phyloP scores from a whole-genome alignment of 2,329 filamentous ascomycete species.

The Pseudocercospora crystallina region DNA sequence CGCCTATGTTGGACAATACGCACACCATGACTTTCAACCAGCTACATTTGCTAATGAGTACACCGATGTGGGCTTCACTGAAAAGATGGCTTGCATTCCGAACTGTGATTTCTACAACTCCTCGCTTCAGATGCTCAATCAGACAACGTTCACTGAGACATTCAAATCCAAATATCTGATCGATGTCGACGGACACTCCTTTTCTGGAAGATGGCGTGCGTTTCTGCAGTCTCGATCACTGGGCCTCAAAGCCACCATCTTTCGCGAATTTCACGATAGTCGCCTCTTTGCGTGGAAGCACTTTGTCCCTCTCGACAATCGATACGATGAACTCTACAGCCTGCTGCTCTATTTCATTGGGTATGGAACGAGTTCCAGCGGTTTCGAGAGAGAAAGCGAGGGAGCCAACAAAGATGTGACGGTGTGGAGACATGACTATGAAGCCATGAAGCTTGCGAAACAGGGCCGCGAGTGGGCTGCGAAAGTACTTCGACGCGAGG shows the following conservation, averaged over 20 bases:
- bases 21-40: conserved; percentile 25
- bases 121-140: conserved; percentile 61
- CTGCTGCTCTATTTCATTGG: conserved; percentile 57
- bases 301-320: conserved; percentile 76
- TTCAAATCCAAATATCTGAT: conserved; percentile 65
- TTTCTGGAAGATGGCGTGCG: conserved; percentile 40
- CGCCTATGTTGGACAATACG: conserved; percentile 4
- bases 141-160: conserved; percentile 46
- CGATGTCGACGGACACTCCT: conserved; percentile 69
- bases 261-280: conserved; percentile 75
- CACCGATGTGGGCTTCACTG: conserved; percentile 41
- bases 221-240: conserved; percentile 70
- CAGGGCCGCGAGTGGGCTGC: conserved; percentile 51
- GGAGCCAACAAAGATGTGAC: conserved; percentile 34
- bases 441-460: conserved; percentile 3
- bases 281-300: conserved; percentile 73
- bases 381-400: conserved; percentile 41
- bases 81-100: conserved; percentile 39
- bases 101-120: conserved; percentile 39
- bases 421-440: neutral
- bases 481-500: conserved; percentile 13
- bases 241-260: conserved; percentile 76
- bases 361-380: conserved; percentile 43
- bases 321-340: conserved; percentile 72
- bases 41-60: conserved; percentile 36